A percentile compares a stretch with the other conserved stretches of the same genome.
phyloP scores from a whole-genome alignment of 768 basidiomycete genomes.

The Pleurotus platypus region DNA sequence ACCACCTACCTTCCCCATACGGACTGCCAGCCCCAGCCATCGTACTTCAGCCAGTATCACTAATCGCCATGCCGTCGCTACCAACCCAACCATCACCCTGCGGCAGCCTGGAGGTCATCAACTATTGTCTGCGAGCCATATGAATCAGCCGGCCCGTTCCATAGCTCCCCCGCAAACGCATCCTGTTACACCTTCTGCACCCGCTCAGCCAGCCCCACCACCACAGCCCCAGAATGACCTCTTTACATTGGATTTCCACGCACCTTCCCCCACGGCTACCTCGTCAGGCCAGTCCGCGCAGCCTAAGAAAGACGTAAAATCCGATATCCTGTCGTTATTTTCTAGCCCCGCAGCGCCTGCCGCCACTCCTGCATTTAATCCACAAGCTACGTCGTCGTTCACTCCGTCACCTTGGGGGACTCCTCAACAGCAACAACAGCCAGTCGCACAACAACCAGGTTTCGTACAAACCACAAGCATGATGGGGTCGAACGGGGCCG shows the following conservation, averaged over 20 bases:
- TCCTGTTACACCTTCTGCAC: conserved; percentile 23
- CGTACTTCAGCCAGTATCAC: conserved; percentile 9
- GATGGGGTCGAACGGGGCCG: conserved; percentile 50
- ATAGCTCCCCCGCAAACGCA: conserved; percentile 16
- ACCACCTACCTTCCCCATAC: conserved; percentile 22
- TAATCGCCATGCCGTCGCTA: neutral
- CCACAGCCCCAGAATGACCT: conserved; percentile 55
- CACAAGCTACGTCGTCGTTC: conserved; percentile 26
- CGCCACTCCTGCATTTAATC: conserved; percentile 28
- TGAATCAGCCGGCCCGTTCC: conserved; percentile 10
- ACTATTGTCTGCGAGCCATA: conserved; percentile 41
- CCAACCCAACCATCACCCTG: conserved; percentile 10
- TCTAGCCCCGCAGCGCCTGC: conserved; percentile 40
- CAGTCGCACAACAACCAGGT: conserved; percentile 15
- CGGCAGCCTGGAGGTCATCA: conserved; percentile 54
- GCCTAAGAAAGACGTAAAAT: conserved; percentile 70
- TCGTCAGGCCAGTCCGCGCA: conserved; percentile 24
- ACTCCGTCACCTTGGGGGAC: conserved; percentile 26
- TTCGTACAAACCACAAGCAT: conserved; percentile 39
- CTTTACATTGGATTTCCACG: conserved; percentile 84
- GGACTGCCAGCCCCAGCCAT: conserved; percentile 17
- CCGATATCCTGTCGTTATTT: conserved; percentile 85
- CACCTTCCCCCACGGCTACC: conserved; percentile 38
- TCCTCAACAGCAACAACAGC: conserved; percentile 22
- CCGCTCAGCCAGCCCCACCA: conserved; percentile 23